A percentile compares a stretch with the other conserved stretches of the same genome.
Conservation (phyloP, 192 early-diverging fungal species). For the Linnemannia elongata region DNA sequence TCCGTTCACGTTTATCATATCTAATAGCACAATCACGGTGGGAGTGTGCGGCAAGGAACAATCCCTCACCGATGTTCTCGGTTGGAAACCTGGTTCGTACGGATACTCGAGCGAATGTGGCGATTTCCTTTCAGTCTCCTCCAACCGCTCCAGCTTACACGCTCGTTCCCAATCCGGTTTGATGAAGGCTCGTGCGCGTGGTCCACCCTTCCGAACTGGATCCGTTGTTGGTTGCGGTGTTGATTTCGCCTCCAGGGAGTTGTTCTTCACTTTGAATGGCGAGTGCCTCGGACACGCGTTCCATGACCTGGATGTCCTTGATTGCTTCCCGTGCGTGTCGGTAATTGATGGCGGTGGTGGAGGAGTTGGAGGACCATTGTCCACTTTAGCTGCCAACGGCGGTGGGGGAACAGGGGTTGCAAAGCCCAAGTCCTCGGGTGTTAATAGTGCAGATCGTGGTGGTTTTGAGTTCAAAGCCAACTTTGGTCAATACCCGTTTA, state of each 20-base stretch:
- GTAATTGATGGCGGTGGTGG: constrained; percentile 35
- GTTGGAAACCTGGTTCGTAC: constrained; percentile 45
- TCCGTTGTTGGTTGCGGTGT: constrained; percentile 52
- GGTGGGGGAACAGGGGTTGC: background rate
- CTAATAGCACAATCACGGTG: constrained; percentile 29
- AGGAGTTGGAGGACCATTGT: constrained; percentile 41
- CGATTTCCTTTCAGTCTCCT: constrained; percentile 47
- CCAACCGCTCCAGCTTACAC: constrained; percentile 37
- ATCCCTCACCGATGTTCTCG: constrained; percentile 26
- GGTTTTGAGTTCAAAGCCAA: constrained; percentile 57
- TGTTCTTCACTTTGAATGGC: constrained; percentile 55
- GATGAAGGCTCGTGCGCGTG: constrained; percentile 53
- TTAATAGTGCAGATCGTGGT: background rate
- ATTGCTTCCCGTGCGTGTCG: constrained; percentile 47
- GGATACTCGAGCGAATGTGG: constrained; percentile 43
- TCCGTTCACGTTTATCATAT: background rate
- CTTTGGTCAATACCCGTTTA: constrained; percentile 47
- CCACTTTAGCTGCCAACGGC: constrained; percentile 13
- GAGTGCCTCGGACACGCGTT: constrained; percentile 54
- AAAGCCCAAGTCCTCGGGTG: background rate
- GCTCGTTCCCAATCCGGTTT: constrained; percentile 44
- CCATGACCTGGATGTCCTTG: constrained; percentile 43
- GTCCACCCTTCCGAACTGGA: constrained; percentile 28
- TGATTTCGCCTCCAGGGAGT: constrained; percentile 43
- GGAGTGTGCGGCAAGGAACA: constrained; percentile 54